Percentiles rank a stretch among this genome's conserved stretches.
These are phyloP conservation scores for Kockiozyma suomiensis DNA, from an alignment of 805 yeast genomes.

Conservation along the genomic window DNA sequence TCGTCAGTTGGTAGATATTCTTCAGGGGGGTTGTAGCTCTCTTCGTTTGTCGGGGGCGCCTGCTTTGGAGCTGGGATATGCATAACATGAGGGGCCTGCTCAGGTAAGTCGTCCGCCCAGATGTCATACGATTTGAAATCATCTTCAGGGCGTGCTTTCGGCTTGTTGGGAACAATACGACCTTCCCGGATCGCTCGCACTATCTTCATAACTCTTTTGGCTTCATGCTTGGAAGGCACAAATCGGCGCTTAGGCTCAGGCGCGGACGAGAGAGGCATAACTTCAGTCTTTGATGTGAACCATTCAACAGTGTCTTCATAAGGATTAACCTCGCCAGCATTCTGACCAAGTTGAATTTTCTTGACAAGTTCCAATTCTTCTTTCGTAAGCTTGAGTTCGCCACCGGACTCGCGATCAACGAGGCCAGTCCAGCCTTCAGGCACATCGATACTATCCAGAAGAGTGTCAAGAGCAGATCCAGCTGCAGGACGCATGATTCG, in stretches of 20 bases:
- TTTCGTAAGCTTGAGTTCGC: conserved; percentile 72
- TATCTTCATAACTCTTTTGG: conserved; percentile 92
- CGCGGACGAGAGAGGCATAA: conserved; percentile 88
- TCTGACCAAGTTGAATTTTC: conserved; percentile 81
- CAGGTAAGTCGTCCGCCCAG: conserved; percentile 74
- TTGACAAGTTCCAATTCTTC: conserved; percentile 89
- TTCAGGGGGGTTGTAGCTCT: conserved; percentile 95
- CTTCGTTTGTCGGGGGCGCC: conserved; percentile 95
- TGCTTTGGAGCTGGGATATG: conserved; percentile 91
- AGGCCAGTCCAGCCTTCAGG: conserved; percentile 99
- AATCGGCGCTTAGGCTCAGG: conserved; percentile 98
- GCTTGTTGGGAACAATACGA: conserved; percentile 75
- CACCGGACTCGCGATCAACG: conserved; percentile 85
- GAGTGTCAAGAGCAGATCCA: conserved; percentile 89
- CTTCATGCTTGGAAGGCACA: conserved; percentile 95
- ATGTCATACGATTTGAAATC: conserved; percentile 60
- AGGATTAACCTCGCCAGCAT: conserved; percentile 83
- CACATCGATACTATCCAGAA: conserved; percentile 85
- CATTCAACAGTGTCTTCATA: conserved; percentile 94
- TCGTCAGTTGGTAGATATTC: conserved; percentile 84
- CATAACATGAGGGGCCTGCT: conserved; percentile 71
- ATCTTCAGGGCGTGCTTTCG: conserved; percentile 53
- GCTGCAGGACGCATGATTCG: conserved; percentile 98
- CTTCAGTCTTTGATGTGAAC: conserved; percentile 83
- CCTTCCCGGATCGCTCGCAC: conserved; percentile 97